These are phyloP conservation scores for Penstemon newberryi DNA, from an alignment of 257 asterid species.

Conservation along the genomic window DNA sequence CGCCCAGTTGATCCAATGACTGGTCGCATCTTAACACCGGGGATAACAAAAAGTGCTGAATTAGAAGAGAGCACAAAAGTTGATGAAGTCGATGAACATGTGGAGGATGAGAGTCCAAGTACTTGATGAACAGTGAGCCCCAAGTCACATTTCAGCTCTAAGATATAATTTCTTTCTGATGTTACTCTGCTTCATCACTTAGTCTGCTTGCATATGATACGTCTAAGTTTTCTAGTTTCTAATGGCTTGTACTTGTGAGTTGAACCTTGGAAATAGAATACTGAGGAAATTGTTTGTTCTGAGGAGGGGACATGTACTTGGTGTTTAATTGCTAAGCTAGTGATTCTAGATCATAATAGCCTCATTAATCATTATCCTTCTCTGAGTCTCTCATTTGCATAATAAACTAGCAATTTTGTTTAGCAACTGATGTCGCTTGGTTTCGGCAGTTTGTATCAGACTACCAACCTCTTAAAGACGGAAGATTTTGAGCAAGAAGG, in stretches of 20 bases:
- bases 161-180: background rate
- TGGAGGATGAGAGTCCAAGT: conserved; percentile 24
- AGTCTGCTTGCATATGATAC: conserved; percentile 7
- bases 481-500: too few relatives aligned
- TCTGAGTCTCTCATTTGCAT: background rate
- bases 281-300: conserved; percentile 2
- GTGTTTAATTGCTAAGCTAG: conserved; percentile 16
- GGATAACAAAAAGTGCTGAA: conserved; percentile 20
- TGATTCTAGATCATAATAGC: conserved; percentile 12
- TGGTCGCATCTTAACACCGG: conserved; percentile 54
- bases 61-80: conserved; percentile 28
- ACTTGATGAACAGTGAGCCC: conserved; percentile 13
- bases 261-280: conserved; percentile 8
- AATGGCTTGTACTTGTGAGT: conserved; percentile 17
- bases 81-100: conserved; percentile 39
- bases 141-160: conserved; percentile 13
- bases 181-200: background rate
- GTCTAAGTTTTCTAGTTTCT: conserved; percentile 12
- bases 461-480: background rate
- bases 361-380: background rate
- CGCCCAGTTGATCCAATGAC: conserved; percentile 80
- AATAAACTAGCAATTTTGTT: conserved; percentile 1
- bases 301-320: background rate
- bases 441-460: background rate
- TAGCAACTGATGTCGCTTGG: background rate